These are phyloP conservation scores for Chytriomyces sp. DNA, from an alignment of 192 early-diverging fungal genomes.

Conservation along the genomic window DNA sequence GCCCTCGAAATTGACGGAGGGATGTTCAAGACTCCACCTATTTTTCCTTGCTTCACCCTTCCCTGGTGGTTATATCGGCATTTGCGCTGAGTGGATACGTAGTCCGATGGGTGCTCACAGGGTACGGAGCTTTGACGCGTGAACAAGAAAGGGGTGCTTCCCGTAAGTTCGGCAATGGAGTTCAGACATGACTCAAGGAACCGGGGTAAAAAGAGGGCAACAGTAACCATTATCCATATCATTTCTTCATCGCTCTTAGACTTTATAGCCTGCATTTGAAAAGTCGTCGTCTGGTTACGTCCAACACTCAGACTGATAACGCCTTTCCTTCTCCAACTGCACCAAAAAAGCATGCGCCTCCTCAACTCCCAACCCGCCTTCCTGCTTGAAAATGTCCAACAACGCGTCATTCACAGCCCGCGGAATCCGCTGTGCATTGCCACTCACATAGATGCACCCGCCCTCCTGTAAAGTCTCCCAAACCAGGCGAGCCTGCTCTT, in stretches of 20 bases:
- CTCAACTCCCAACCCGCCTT: slow-evolving; percentile 55
- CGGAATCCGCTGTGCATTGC: slow-evolving; percentile 77
- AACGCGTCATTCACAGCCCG: slow-evolving; percentile 68
- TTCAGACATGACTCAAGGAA: not conserved
- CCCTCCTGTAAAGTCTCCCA: slow-evolving; percentile 64
- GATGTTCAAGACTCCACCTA: too few relatives aligned
- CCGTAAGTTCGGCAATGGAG: not conserved
- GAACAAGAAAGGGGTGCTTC: too few relatives aligned
- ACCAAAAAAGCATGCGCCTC: slow-evolving; percentile 64
- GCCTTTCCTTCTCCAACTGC: slow-evolving; percentile 62
- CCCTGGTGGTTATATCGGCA: too few relatives aligned
- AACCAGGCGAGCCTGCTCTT: slow-evolving; percentile 57
- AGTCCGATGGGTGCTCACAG: too few relatives aligned
- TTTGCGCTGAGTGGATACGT: not conserved
- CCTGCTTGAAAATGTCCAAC: slow-evolving; percentile 50
- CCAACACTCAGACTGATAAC: slow-evolving; percentile 91
- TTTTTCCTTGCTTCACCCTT: too few relatives aligned
- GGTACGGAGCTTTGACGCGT: too few relatives aligned
- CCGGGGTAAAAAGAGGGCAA: not conserved
- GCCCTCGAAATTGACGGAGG: too few relatives aligned
- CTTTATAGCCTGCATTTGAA: too few relatives aligned
- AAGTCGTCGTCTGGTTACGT: slow-evolving; percentile 38
- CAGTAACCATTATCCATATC: not conserved
- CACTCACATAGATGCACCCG: slow-evolving; percentile 74
- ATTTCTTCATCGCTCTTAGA: not conserved